Conservation (phyloP, 345 rosid genomes). For the Brassica rapa region DNA sequence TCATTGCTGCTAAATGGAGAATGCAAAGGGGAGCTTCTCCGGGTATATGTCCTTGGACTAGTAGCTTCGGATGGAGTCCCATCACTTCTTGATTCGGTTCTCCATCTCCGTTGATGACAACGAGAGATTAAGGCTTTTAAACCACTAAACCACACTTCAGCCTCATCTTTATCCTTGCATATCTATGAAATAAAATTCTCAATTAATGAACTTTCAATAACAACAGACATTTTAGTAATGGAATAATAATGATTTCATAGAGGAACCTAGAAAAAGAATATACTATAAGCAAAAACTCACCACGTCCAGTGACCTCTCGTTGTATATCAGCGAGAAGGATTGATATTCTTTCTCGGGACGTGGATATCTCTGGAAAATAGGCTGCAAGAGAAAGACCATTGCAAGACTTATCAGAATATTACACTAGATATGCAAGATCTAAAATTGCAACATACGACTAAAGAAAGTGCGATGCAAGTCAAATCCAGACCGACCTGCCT, state of each 20-base stretch:
- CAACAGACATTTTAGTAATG: slow-evolving; percentile 14
- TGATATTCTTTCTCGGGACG: slow-evolving; percentile 99
- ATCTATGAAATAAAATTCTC: slow-evolving; percentile 39
- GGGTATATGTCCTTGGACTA: slow-evolving; percentile 88
- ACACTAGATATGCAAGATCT: slow-evolving; percentile 8
- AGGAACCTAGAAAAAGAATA: neutral
- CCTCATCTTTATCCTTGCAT: slow-evolving; percentile 79
- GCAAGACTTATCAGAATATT: slow-evolving; percentile 34
- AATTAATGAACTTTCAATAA: slow-evolving; percentile 11
- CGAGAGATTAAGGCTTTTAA: slow-evolving; percentile 54
- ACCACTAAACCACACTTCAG: slow-evolving; percentile 70
- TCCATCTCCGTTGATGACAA: slow-evolving; percentile 44
- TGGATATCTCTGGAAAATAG: slow-evolving; percentile 95
- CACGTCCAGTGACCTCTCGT: slow-evolving; percentile 91
- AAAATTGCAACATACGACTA: slow-evolving; percentile 4
- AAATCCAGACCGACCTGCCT: slow-evolving; percentile 16
- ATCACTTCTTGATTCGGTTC: slow-evolving; percentile 51
- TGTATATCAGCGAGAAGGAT: slow-evolving; percentile 93
- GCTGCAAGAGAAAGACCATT: slow-evolving; percentile 54
- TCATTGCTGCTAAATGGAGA: slow-evolving; percentile 79
- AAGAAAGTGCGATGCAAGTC: neutral
- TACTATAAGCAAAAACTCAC: slow-evolving; percentile 48
- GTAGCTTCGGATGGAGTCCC: slow-evolving; percentile 61
- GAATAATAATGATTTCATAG: slow-evolving; percentile 14
- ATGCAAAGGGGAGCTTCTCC: slow-evolving; percentile 88